These are phyloP conservation scores for Ceratobasidium sp. DNA, from an alignment of 1,284 basidiomycete species.

Conservation along the genomic window DNA sequence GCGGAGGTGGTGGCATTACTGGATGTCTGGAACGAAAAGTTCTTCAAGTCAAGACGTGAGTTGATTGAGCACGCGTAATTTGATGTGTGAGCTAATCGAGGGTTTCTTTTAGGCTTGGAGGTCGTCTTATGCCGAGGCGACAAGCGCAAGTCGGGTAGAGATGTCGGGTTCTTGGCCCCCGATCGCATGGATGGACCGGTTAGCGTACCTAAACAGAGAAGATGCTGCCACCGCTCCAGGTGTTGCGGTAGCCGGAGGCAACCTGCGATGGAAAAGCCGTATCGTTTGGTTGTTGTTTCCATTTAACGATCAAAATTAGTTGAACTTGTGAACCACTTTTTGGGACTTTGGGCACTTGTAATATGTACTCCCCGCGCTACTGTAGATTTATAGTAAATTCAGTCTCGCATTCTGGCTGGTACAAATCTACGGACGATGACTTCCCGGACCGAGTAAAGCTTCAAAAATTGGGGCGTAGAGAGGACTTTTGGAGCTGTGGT, in stretches of 20 bases:
- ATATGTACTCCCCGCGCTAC: not conserved
- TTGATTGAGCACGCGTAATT: not conserved
- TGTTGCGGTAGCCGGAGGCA: not conserved
- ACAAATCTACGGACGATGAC: conserved; percentile 88
- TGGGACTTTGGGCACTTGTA: conserved; percentile 3
- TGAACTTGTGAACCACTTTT: not conserved
- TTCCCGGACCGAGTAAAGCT: conserved; percentile 83
- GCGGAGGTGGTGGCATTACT: conserved; percentile 6
- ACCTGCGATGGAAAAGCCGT: conserved; percentile 7
- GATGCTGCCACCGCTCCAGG: not conserved
- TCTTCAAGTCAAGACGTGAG: conserved; percentile 32
- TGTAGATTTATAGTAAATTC: conserved; percentile 48
- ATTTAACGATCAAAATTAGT: not conserved
- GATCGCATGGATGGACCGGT: not conserved
- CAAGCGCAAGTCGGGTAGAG: conserved; percentile 22
- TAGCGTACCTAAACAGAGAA: not conserved
- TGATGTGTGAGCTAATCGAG: not conserved
- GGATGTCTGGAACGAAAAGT: conserved; percentile 32
- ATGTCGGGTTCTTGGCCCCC: conserved; percentile 19
- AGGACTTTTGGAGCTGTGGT: conserved; percentile 66
- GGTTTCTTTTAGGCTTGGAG: conserved; percentile 9
- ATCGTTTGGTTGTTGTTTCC: conserved; percentile 35
- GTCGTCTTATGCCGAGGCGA: conserved; percentile 30
- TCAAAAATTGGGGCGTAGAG: conserved; percentile 74
- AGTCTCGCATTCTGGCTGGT: conserved; percentile 92